Percentiles rank a stretch among this genome's conserved stretches.
phyloP scores from a whole-genome alignment of 2,329 filamentous ascomycete species.

The Monosporascus sp. region DNA sequence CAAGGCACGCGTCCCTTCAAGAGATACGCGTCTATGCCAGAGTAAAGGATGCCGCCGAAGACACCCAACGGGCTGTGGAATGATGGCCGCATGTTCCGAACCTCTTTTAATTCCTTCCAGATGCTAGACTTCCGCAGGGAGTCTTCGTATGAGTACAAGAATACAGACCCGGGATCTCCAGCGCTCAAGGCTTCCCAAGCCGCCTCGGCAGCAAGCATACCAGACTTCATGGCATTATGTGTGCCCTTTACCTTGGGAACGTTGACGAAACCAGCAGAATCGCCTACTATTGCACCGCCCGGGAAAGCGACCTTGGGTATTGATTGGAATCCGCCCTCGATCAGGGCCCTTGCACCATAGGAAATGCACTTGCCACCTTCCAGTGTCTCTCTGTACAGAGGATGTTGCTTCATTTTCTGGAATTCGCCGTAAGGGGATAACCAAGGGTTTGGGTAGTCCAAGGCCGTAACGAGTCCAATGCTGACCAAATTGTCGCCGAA shows the following conservation, averaged over 20 bases:
- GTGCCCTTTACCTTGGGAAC: conserved; percentile 98
- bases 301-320: conserved; percentile 97
- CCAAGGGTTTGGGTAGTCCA: conserved; percentile 97
- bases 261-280: conserved; percentile 94
- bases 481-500: conserved; percentile 96
- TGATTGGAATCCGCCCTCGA: conserved; percentile 94
- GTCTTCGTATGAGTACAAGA: conserved; percentile 93
- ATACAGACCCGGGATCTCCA: conserved; percentile 64
- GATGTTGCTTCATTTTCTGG: conserved; percentile 97
- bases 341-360: conserved; percentile 85
- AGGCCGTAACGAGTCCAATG: conserved; percentile 82
- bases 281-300: conserved; percentile 89
- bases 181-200: conserved; percentile 69
- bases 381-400: conserved; percentile 79
- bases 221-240: conserved; percentile 95
- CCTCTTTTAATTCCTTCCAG: conserved; percentile 90
- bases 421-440: conserved; percentile 93
- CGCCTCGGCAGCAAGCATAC: conserved; percentile 92
- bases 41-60: conserved; percentile 88
- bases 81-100: conserved; percentile 95
- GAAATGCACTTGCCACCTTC: conserved; percentile 97
- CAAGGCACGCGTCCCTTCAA: conserved; percentile 83
- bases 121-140: conserved; percentile 79
- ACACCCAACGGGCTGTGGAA: conserved; percentile 86
- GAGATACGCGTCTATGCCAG: conserved; percentile 83